A percentile compares a stretch with the other conserved stretches of the same genome.
phyloP scores from a whole-genome alignment of 306 rosid genomes.

The Dryas alaskensis region DNA sequence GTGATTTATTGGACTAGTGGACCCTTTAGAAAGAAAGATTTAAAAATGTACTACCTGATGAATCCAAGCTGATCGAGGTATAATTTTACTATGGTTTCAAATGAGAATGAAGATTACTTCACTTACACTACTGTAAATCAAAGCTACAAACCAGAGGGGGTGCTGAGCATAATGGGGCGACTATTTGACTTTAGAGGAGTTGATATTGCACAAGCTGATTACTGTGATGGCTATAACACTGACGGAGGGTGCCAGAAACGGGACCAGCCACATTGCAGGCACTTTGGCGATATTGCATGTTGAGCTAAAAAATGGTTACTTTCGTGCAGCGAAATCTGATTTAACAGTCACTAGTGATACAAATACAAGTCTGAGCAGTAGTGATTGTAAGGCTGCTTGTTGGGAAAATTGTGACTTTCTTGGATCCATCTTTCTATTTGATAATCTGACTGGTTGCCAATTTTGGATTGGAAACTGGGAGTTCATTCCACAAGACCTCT shows the following conservation, averaged over 20 bases:
- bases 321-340: not conserved
- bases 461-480: conserved; percentile 5
- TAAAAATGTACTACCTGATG: not conserved
- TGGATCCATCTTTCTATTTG: not conserved
- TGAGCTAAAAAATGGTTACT: not conserved
- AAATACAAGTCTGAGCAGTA: not conserved
- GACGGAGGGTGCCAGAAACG: conserved; percentile 11
- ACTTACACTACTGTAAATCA: not conserved
- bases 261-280: not conserved
- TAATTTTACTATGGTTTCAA: not conserved
- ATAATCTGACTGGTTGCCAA: not conserved
- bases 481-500: not conserved
- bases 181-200: not conserved
- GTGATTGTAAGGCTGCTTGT: conserved; percentile 12
- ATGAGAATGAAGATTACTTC: conserved; percentile 12
- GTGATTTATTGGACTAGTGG: conserved; percentile 14
- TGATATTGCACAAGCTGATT: not conserved
- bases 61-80: not conserved
- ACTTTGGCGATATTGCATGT: not conserved
- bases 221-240: conserved; percentile 9
- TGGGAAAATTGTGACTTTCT: conserved; percentile 6
- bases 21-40: not conserved
- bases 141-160: not conserved
- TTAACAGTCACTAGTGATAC: not conserved
- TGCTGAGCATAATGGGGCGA: not conserved